These are phyloP conservation scores for Pouteria glomerata DNA, from an alignment of 148 eudicot genomes.

Conservation along the genomic window DNA sequence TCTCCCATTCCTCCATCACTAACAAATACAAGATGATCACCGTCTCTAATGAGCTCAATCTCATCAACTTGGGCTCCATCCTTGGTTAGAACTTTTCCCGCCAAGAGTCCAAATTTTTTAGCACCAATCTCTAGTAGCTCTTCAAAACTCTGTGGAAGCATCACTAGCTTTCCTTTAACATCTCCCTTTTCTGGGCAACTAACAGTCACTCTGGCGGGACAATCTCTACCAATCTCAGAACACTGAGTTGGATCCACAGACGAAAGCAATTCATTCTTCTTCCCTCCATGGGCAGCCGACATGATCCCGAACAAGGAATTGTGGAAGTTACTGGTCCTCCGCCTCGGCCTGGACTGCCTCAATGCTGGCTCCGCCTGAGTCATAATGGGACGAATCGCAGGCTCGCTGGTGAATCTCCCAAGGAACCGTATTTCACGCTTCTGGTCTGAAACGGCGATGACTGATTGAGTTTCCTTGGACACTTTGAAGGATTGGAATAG, in stretches of 20 bases:
- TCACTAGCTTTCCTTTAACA: constrained; percentile 41
- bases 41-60: constrained; percentile 67
- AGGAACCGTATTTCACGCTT: constrained; percentile 24
- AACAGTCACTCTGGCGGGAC: constrained; percentile 38
- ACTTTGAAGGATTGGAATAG: constrained; percentile 38
- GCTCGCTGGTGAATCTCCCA: constrained; percentile 57
- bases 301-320: constrained; percentile 81
- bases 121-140: constrained; percentile 45
- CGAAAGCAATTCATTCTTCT: constrained; percentile 23
- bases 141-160: constrained; percentile 46
- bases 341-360: constrained; percentile 28
- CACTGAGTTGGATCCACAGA: constrained; percentile 13
- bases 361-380: constrained; percentile 19
- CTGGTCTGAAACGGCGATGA: constrained; percentile 19
- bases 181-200: constrained; percentile 45
- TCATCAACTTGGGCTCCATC: constrained; percentile 66
- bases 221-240: neutral
- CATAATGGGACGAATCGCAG: constrained; percentile 24
- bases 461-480: constrained; percentile 23
- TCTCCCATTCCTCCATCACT: constrained; percentile 16
- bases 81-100: constrained; percentile 36
- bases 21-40: constrained; percentile 57
- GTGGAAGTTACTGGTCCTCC: constrained; percentile 55
- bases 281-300: constrained; percentile 44
- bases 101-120: constrained; percentile 44